Conservation (phyloP, 305 asterid species). For the Solanum hybrid region DNA sequence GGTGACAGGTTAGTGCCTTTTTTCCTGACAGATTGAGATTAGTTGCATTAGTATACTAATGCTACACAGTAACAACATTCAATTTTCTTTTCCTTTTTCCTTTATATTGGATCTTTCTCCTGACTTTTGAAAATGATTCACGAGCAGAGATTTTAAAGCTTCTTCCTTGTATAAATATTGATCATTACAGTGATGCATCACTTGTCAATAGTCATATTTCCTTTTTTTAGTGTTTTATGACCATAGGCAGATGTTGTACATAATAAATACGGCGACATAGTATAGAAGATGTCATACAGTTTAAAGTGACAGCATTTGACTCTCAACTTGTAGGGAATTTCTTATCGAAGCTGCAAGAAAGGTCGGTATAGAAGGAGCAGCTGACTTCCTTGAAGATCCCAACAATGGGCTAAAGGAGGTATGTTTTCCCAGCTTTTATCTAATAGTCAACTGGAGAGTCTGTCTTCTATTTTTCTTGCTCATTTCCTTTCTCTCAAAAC, state of each 20-base stretch:
- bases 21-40: background rate
- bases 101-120: background rate
- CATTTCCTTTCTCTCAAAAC: background rate
- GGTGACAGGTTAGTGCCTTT: slow-evolving; percentile 58
- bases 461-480: background rate
- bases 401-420: slow-evolving; percentile 85
- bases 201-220: background rate
- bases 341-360: slow-evolving; percentile 64
- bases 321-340: slow-evolving; percentile 37
- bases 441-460: background rate
- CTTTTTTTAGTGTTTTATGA: background rate
- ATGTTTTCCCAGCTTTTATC: background rate
- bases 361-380: slow-evolving; percentile 88
- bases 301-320: background rate
- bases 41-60: background rate
- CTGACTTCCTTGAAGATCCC: slow-evolving; percentile 76
- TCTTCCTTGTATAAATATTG: background rate
- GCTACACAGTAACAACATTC: background rate
- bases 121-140: background rate
- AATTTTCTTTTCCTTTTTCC: background rate
- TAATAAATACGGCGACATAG: background rate
- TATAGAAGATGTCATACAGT: background rate
- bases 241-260: background rate
- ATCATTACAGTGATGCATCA: background rate
- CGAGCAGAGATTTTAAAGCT: background rate